Base-by-base conservation (phyloP, 2,329 filamentous ascomycete species). In the Orbilia javanica region DNA sequence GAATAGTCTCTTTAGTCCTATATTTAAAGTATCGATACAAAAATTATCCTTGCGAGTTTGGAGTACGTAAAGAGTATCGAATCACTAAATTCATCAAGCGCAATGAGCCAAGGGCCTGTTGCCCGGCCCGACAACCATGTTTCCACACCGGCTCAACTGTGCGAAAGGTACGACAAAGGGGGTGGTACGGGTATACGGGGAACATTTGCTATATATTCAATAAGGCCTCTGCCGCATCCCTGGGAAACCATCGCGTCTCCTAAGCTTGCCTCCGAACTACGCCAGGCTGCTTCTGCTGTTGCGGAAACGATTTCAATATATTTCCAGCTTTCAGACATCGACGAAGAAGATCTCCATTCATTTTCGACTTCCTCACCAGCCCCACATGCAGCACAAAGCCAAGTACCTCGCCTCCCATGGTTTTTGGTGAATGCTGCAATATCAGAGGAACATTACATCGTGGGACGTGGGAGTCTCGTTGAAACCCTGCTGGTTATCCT, bases 131-230 rank as follows among this genome's bases (percentile, higher is more conserved):
- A 6, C 15, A 65, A 11, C 60, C 31, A 57, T 52, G 55, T 60
- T 50, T 53, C 46, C 20, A 29, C 68, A 1, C 69, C 70, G 15
- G 70, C 70, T n/a, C 70, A 74, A 36, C 62, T 76, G 25, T 76
- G 64, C 46, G 53, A 60, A 60, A 70, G 65, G 20, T 76, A 64
- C 65, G 72, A 76, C 72, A 69, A 70, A n/a, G 72, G 72, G 8
- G 72, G 72, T 31, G 72, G 72, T n/a, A 22, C 62, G 0, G 55
- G 65, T 20, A 42, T 70, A 10, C 34, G 20, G 36, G 42, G 71
- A 4, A 74, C 70, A 29, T 76, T 76, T 20, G 48, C 60, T 15
- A 76, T 76, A 18, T 76, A 69, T 57, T 69, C 72, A 5, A 50
- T 76, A 36, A 55, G 65, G n/a, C 42, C 55, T 3, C 48, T 70